phyloP scores from a whole-genome alignment of 129 eudicot species.

The Arctium lappa region DNA sequence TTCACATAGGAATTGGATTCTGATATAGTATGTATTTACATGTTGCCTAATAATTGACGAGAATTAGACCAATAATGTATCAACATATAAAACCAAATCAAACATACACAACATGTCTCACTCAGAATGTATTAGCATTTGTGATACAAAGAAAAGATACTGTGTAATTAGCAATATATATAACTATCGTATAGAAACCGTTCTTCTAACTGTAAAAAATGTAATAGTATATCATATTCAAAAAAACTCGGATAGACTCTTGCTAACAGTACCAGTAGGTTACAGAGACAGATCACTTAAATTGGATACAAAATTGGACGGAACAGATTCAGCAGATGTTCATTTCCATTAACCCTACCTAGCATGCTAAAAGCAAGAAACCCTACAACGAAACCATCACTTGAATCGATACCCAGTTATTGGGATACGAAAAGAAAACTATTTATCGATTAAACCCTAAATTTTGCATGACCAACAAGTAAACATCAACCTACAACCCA shows the following conservation, averaged over 20 bases:
- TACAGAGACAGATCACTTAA: background rate
- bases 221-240: background rate
- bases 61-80: background rate
- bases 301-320: background rate
- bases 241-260: background rate
- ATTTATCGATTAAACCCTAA: background rate
- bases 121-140: background rate
- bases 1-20: too few relatives aligned
- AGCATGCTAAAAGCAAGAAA: background rate
- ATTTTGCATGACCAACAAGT: background rate
- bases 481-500: background rate
- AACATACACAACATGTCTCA: background rate
- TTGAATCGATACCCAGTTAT: background rate
- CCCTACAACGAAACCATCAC: background rate
- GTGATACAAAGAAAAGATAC: background rate
- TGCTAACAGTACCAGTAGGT: background rate
- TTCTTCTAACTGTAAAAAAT: background rate
- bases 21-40: too few relatives aligned
- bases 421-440: too few relatives aligned
- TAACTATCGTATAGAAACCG: background rate
- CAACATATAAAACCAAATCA: background rate
- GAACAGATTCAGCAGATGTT: background rate
- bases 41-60: background rate
- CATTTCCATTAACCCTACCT: background rate
- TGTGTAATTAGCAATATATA: background rate